phyloP scores from a whole-genome alignment of 495 filamentous ascomycete genomes.

The Talaromyces liani region DNA sequence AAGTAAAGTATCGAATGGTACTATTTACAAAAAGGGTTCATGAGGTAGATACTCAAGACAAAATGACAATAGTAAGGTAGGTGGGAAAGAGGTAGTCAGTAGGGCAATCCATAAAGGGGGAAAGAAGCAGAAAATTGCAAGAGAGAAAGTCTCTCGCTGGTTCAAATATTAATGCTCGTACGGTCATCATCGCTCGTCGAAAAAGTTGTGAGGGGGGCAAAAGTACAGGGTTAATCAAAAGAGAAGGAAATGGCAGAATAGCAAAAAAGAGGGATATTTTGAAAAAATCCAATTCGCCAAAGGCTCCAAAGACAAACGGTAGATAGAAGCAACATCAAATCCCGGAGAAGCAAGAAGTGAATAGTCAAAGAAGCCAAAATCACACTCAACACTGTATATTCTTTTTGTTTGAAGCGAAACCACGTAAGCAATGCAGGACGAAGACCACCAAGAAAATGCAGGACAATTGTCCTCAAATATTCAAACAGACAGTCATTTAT shows the following conservation, averaged over 20 bases:
- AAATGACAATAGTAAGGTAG: conserved; percentile 11
- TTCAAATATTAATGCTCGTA: conserved; percentile 9
- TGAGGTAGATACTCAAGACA: not conserved
- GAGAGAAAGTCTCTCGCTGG: conserved; percentile 7
- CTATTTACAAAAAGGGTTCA: not conserved
- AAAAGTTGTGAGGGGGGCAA: not conserved
- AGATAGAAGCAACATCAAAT: conserved; percentile 9
- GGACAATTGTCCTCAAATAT: conserved; percentile 5
- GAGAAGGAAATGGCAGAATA: conserved; percentile 3
- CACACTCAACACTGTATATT: not conserved
- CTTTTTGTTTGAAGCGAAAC: conserved; percentile 1
- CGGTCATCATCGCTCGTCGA: conserved; percentile 2
- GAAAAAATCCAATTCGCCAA: conserved; percentile 2
- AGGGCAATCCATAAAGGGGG: conserved; percentile 11
- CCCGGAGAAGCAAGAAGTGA: not conserved
- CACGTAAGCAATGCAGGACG: conserved; percentile 7
- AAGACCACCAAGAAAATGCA: conserved; percentile 11
- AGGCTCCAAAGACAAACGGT: not conserved
- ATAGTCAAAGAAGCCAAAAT: not conserved
- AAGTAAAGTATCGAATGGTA: not conserved
- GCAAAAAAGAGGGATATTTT: not conserved
- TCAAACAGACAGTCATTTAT: conserved; percentile 15
- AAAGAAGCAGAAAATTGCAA: conserved; percentile 18
- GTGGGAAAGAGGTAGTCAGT: not conserved
- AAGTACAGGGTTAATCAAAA: conserved; percentile 1